Evolutionary conservation across 768 basidiomycete genomes (phyloP).

Genomic region (Amanita muscaria): DNA sequence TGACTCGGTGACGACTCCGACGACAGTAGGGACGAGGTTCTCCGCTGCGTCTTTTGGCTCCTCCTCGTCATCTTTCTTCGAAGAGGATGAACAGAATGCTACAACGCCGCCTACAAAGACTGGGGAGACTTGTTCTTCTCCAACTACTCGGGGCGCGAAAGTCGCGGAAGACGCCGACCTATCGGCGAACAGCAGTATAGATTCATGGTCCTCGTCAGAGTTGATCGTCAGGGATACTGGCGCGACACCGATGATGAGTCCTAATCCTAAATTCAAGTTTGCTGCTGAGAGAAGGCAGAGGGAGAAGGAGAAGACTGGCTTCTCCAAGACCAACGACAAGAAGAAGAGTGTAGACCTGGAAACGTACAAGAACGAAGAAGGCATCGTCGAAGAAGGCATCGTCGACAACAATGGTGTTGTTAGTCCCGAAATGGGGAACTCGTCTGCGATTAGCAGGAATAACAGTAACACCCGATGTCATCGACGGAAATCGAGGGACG

Average conservation of each 20-base stretch:
- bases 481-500: constrained; percentile 8
- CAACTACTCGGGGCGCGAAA: no score
- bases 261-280: constrained; percentile 33
- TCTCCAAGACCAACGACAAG: no score
- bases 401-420: not conserved
- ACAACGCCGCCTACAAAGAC: not conserved
- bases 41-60: constrained; percentile 40
- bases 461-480: constrained; percentile 6
- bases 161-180: constrained; percentile 11
- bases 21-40: constrained; percentile 19
- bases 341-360: not conserved
- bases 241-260: constrained; percentile 39
- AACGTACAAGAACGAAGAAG: not conserved
- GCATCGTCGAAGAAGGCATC: not conserved
- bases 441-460: constrained; percentile 10
- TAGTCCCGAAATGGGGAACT: constrained; percentile 6
- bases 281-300: constrained; percentile 16
- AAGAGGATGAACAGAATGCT: constrained; percentile 14
- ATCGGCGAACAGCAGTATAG: not conserved
- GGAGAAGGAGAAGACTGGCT: constrained; percentile 12
- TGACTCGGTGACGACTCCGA: constrained; percentile 10
- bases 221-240: constrained; percentile 42
- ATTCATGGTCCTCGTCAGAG: constrained; percentile 17
- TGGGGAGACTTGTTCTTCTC: no score
- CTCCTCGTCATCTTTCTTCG: constrained; percentile 34